Evolutionary conservation across 176 grass and related monocot species (phyloP).

Genomic region (Luzula sylvatica): DNA sequence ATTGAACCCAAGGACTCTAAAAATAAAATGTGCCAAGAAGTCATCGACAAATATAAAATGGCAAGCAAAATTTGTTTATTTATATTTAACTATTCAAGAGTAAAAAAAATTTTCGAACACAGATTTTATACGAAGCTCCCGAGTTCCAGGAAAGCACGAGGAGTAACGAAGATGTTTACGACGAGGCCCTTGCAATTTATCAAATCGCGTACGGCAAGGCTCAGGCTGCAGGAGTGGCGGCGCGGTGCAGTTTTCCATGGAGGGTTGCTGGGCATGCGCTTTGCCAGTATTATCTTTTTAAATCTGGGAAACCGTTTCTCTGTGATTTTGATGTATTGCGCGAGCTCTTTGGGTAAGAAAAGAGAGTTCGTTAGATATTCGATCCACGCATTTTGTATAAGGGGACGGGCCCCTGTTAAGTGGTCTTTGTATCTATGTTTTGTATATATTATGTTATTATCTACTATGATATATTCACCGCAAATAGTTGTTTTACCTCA

Average conservation of each 20-base stretch:
- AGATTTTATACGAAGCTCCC: neutral
- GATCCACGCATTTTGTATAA: too few relatives aligned
- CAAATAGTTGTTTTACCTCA: too few relatives aligned
- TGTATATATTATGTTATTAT: too few relatives aligned
- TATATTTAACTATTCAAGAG: neutral
- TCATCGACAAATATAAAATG: constrained; percentile 12
- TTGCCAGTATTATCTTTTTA: constrained; percentile 6
- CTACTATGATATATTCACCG: too few relatives aligned
- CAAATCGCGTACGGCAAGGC: constrained; percentile 9
- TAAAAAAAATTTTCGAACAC: neutral
- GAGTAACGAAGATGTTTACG: neutral
- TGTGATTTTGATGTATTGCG: constrained; percentile 1
- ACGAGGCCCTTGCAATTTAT: constrained; percentile 9
- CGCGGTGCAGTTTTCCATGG: constrained; percentile 12
- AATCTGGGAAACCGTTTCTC: neutral
- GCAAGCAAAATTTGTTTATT: constrained; percentile 1
- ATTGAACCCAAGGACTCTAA: constrained; percentile 1
- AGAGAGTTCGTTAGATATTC: too few relatives aligned
- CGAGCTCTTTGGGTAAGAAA: constrained; percentile 5
- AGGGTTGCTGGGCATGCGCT: neutral
- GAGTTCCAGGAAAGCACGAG: constrained; percentile 1
- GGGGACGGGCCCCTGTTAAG: too few relatives aligned
- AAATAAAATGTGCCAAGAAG: constrained; percentile 3
- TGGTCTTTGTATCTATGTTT: too few relatives aligned
- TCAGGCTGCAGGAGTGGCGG: neutral